Percentiles rank a stretch among this genome's conserved stretches.
Conservation (phyloP, 108 stramenopile genomes). For the Fistulifera pelliculosa region DNA sequence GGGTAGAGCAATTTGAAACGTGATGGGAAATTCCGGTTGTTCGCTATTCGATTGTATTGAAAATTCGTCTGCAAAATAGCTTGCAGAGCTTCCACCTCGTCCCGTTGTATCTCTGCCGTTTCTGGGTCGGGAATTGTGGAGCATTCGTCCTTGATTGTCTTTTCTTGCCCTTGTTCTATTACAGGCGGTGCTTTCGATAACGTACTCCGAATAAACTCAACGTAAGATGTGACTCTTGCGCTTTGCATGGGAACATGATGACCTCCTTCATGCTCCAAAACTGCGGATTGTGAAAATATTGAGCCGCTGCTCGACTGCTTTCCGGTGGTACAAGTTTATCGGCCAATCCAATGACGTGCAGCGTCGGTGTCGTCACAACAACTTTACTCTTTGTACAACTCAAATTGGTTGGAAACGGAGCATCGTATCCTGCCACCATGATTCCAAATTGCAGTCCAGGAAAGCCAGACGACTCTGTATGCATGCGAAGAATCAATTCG, state of each 20-base stretch:
- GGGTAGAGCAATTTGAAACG: constrained; percentile 39
- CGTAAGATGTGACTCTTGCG: constrained; percentile 31
- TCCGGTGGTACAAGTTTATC: constrained; percentile 47
- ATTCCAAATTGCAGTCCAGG: constrained; percentile 41
- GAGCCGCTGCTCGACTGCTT: constrained; percentile 27
- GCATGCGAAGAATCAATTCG: constrained; percentile 37
- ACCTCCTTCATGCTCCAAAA: constrained; percentile 42
- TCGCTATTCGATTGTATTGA: constrained; percentile 29
- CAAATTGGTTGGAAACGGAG: constrained; percentile 42
- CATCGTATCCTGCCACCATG: constrained; percentile 57
- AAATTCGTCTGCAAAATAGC: constrained; percentile 69
- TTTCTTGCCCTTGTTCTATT: too few relatives aligned
- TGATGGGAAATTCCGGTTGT: constrained; percentile 37
- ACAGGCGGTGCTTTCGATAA: neutral
- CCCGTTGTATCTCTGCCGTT: constrained; percentile 39
- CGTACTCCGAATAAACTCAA: constrained; percentile 38
- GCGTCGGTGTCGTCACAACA: constrained; percentile 26
- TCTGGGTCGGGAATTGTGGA: constrained; percentile 46
- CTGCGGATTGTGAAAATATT: constrained; percentile 6
- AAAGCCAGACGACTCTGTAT: constrained; percentile 19
- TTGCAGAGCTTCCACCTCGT: constrained; percentile 59
- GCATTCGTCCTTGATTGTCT: too few relatives aligned
- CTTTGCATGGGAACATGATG: constrained; percentile 74
- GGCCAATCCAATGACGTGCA: constrained; percentile 61
- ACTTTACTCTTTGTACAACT: neutral